Base-by-base conservation (phyloP, 192 early-diverging fungal species). In the Coemansia sp. region DNA sequence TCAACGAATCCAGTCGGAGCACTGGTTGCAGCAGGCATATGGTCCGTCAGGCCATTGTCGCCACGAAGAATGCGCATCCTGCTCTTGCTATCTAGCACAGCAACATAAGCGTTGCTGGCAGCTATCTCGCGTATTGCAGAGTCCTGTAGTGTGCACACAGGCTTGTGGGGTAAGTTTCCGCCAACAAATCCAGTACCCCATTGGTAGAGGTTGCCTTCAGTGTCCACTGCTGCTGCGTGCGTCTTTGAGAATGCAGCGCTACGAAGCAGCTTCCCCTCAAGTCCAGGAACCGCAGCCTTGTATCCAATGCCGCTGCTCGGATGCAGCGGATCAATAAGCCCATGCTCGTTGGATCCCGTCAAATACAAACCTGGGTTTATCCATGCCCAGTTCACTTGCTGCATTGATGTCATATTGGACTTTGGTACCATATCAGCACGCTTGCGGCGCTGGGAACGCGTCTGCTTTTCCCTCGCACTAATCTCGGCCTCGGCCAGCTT, bases 361-460 rank as follows among this genome's bases (percentile, higher is more conserved):
- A 61, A 67, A 61, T 79, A 79, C 34, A 79, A 40, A 2, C 77
- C 77, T 1, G 77, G 77, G 31, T 79, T 66, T 0, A 64, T 71
- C 77, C 77, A 79, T 8, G 71, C 77, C 77, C 77, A 79, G 35
- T 67, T 70, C 13, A 79, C 67, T 57, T 79, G 77, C 51, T 79
- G 71, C 13, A 40, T 33, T 2, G 68, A 7, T 25, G 39, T 34
- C 61, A 79, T 51, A 0, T 57, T 40, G 0, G 77, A 79, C 18
- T 58, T 58, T 10, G 77, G 77, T 29, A 45, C 61, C 39, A 72
- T 51, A 16, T 23, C 37, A 2, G 45, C 64, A 10, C 71, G 77
- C 51, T 55, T 23, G 12, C 59, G 66, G 33, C 63, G 63, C 55
- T 58, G 53, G 21, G 30, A 29, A 15, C 59, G 52, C 1, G 35